These are phyloP conservation scores for Nakazawaea ishiwadae DNA, from an alignment of 805 yeast genomes.

Conservation along the genomic window DNA sequence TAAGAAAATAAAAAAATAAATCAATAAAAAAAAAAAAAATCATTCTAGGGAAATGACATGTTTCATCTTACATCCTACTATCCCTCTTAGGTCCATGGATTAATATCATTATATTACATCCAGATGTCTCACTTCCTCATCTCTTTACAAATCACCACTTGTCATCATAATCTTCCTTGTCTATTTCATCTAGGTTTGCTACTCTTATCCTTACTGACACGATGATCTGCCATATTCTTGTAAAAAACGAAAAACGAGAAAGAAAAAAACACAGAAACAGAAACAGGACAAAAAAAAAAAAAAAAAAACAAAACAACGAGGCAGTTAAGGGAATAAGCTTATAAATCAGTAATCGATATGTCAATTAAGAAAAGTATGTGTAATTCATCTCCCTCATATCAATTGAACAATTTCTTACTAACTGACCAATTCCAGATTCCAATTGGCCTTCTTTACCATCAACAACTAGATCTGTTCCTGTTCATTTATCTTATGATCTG, in stretches of 20 bases:
- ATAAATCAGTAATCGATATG: not conserved
- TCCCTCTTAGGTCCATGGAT: too few species aligned
- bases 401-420: too few species aligned
- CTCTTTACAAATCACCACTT: not conserved
- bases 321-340: too few species aligned
- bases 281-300: not conserved
- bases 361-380: slow-evolving; percentile 5
- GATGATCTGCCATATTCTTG: not conserved
- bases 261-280: not conserved
- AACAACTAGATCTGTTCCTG: slow-evolving; percentile 65
- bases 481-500: slow-evolving; percentile 72
- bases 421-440: slow-evolving; percentile 18
- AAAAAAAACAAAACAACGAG: not conserved
- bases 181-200: too few species aligned
- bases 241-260: not conserved
- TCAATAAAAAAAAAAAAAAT: too few species aligned
- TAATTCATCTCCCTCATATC: not conserved
- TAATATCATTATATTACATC: too few species aligned
- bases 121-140: not conserved
- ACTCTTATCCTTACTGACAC: not conserved
- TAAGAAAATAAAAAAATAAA: too few species aligned
- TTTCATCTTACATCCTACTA: too few species aligned
- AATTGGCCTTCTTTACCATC: slow-evolving; percentile 75
- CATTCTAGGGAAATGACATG: too few species aligned
- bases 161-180: too few species aligned